Evolutionary conservation across 2,329 filamentous ascomycete species (phyloP).

Genomic region (Trichoderma aggressivum): DNA sequence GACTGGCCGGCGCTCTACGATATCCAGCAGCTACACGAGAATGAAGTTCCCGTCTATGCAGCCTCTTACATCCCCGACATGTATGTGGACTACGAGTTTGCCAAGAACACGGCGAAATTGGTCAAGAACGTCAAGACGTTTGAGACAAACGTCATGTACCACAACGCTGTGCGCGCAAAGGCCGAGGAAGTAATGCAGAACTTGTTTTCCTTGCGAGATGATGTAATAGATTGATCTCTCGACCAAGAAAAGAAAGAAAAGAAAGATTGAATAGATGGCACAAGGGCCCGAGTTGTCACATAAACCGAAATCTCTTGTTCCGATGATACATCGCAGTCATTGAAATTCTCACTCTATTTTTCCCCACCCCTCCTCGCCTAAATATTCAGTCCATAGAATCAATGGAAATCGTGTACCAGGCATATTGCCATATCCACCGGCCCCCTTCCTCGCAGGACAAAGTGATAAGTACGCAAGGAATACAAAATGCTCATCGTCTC

Average conservation of each 20-base stretch:
- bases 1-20: constrained; percentile 80
- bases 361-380: not conserved
- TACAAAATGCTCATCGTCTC: not conserved
- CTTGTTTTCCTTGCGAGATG: constrained; percentile 74
- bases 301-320: not conserved
- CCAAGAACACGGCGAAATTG: constrained; percentile 67
- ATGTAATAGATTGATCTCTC: constrained; percentile 51
- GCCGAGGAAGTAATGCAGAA: constrained; percentile 73
- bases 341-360: not conserved
- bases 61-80: constrained; percentile 84
- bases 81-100: constrained; percentile 80
- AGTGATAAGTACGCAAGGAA: not conserved
- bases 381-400: not conserved
- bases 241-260: not conserved
- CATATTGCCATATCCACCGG: not conserved
- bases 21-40: constrained; percentile 65
- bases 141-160: constrained; percentile 83
- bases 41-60: constrained; percentile 82
- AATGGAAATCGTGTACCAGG: not conserved
- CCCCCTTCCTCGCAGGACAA: not conserved
- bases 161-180: constrained; percentile 73
- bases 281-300: not conserved
- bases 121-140: constrained; percentile 77
- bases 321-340: not conserved
- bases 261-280: not conserved